phyloP scores from a whole-genome alignment of 257 asterid species.

The Striga asiatica region DNA sequence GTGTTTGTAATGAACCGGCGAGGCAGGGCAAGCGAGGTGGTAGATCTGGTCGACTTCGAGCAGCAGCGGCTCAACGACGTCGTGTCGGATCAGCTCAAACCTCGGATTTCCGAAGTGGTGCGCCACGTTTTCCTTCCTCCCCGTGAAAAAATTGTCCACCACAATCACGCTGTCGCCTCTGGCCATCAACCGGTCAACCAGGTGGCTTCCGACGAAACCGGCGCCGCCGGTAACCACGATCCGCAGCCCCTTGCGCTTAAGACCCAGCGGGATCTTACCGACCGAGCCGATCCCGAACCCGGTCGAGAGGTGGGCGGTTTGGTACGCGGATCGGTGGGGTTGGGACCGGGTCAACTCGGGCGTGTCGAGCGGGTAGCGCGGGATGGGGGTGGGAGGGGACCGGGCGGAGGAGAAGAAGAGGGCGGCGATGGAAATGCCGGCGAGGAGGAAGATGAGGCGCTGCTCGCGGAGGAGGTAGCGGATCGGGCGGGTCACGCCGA shows the following conservation, averaged over 20 bases:
- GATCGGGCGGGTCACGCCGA: constrained; percentile 27
- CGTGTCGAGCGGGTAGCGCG: constrained; percentile 13
- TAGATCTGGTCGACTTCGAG: constrained; percentile 83
- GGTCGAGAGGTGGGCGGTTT: constrained; percentile 36
- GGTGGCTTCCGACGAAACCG: constrained; percentile 88
- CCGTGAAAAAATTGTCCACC: constrained; percentile 94
- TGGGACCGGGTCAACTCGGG: constrained; percentile 27
- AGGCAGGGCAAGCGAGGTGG: constrained; percentile 99
- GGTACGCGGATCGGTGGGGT: constrained; percentile 31
- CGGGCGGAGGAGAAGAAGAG: constrained; percentile 28
- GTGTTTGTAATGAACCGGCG: constrained; percentile 79
- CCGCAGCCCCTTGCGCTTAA: constrained; percentile 59
- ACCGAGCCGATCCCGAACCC: constrained; percentile 48
- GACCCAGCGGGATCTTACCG: constrained; percentile 77
- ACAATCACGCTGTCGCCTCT: constrained; percentile 95
- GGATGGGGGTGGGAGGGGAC: constrained; percentile 12
- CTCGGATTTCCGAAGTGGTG: constrained; percentile 85
- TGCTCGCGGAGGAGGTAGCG: constrained; percentile 56
- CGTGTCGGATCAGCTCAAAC: constrained; percentile 90
- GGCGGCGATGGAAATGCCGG: constrained; percentile 42
- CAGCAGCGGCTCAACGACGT: constrained; percentile 87
- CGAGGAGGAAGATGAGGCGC: constrained; percentile 39
- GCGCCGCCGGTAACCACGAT: constrained; percentile 97
- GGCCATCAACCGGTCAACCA: constrained; percentile 73
- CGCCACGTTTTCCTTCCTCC: constrained; percentile 75